Evolutionary conservation across 1,139 yeast species (phyloP).

Genomic region (Debaryomycetaceae sp.): DNA sequence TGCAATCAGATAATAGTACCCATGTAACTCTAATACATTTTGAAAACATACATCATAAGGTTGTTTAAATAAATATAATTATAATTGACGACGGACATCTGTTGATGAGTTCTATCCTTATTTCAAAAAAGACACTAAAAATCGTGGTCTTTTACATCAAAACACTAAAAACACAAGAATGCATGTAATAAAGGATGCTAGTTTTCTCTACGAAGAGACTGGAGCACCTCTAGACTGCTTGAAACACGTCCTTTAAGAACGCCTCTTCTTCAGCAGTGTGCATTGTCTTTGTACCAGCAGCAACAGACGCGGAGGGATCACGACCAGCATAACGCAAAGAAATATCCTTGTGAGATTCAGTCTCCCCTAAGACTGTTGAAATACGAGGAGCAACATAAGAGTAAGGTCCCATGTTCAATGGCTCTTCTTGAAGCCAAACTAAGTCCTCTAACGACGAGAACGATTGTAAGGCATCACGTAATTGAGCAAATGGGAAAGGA

Average conservation of each 20-base stretch:
- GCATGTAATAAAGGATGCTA: background rate
- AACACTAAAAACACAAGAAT: background rate
- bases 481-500: slow-evolving; percentile 98
- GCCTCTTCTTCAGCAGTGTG: slow-evolving; percentile 88
- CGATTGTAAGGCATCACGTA: slow-evolving; percentile 75
- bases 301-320: slow-evolving; percentile 96
- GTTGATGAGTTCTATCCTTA: too few species aligned
- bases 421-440: slow-evolving; percentile 99
- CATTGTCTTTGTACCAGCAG: slow-evolving; percentile 92
- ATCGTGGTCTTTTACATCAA: background rate
- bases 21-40: too few species aligned
- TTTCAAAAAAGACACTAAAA: too few species aligned
- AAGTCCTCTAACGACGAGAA: slow-evolving; percentile 85
- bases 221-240: slow-evolving; percentile 10
- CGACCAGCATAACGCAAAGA: slow-evolving; percentile 89
- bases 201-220: background rate
- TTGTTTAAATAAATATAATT: too few species aligned
- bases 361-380: slow-evolving; percentile 68
- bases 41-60: too few species aligned
- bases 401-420: slow-evolving; percentile 95
- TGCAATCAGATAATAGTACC: too few species aligned
- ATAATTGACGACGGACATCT: too few species aligned
- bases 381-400: slow-evolving; percentile 78
- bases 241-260: slow-evolving; percentile 76
- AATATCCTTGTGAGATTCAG: slow-evolving; percentile 58